phyloP scores from a whole-genome alignment of 2,329 filamentous ascomycete species.

The Aspergillus eucalypticola region DNA sequence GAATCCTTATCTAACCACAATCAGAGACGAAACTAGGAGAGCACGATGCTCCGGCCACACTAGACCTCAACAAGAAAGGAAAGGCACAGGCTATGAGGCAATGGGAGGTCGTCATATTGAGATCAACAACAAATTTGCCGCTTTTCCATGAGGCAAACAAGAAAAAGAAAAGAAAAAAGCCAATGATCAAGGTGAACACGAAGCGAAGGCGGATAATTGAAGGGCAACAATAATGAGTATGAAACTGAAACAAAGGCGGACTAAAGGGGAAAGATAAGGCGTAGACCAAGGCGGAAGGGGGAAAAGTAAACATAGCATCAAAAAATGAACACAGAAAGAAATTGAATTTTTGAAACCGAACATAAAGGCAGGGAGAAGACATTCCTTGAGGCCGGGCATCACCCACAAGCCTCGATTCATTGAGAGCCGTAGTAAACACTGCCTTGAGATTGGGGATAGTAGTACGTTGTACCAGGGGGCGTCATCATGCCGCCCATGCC shows the following conservation, averaged over 20 bases:
- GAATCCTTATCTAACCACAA: slow-evolving; percentile 27
- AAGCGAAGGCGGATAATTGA: slow-evolving; percentile 14
- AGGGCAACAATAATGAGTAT: slow-evolving; percentile 18
- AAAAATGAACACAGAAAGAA: slow-evolving; percentile 13
- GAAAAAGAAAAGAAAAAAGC: slow-evolving; percentile 13
- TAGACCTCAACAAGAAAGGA: slow-evolving; percentile 13
- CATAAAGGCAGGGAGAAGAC: not conserved
- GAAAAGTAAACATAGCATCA: slow-evolving; percentile 16
- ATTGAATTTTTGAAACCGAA: slow-evolving; percentile 8
- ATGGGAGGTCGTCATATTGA: slow-evolving; percentile 28
- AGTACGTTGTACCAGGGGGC: slow-evolving; percentile 54
- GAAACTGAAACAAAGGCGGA: slow-evolving; percentile 18
- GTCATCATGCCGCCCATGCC: slow-evolving; percentile 82
- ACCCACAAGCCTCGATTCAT: slow-evolving; percentile 15
- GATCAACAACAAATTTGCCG: not conserved
- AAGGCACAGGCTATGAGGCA: slow-evolving; percentile 3
- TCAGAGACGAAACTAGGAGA: slow-evolving; percentile 16
- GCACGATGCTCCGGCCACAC: slow-evolving; percentile 9
- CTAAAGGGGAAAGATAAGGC: slow-evolving; percentile 25
- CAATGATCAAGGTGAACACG: not conserved
- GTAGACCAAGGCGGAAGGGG: slow-evolving; percentile 11
- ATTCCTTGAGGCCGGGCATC: not conserved
- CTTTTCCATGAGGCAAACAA: slow-evolving; percentile 21
- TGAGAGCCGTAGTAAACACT: slow-evolving; percentile 61
- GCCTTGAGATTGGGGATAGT: slow-evolving; percentile 59